A percentile compares a stretch with the other conserved stretches of the same genome.
Evolutionary conservation across 306 rosid species (phyloP).

Genomic region (Cyamopsis tetragonoloba): DNA sequence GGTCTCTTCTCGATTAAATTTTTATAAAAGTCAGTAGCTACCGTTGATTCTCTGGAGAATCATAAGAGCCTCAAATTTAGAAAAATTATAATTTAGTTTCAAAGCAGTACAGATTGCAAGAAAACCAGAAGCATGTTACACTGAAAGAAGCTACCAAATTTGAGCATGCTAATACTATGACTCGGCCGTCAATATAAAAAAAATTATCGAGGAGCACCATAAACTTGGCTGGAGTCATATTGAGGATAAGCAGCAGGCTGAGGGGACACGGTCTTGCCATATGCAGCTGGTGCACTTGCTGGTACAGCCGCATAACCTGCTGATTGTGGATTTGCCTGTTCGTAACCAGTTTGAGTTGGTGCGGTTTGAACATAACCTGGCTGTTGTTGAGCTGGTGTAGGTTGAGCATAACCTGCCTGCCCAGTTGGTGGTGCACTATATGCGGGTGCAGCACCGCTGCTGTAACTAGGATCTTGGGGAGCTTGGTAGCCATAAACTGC

Average conservation of each 20-base stretch:
- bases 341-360: slow-evolving; percentile 62
- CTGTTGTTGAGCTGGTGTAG: slow-evolving; percentile 59
- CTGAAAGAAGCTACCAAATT: slow-evolving; percentile 1
- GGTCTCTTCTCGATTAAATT: not conserved
- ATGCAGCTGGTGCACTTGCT: slow-evolving; percentile 52
- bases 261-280: slow-evolving; percentile 75
- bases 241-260: slow-evolving; percentile 90
- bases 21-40: not conserved
- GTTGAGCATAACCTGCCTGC: slow-evolving; percentile 72
- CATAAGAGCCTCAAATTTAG: not conserved
- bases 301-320: slow-evolving; percentile 63
- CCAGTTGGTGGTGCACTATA: slow-evolving; percentile 58
- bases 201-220: slow-evolving; percentile 62
- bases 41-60: not conserved
- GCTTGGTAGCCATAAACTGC: slow-evolving; percentile 83
- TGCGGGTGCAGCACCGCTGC: slow-evolving; percentile 44
- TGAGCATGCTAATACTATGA: slow-evolving; percentile 24
- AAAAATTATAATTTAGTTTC: not conserved
- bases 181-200: not conserved
- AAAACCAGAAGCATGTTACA: slow-evolving; percentile 26
- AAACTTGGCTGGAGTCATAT: slow-evolving; percentile 78
- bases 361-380: slow-evolving; percentile 68
- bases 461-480: slow-evolving; percentile 68
- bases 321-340: slow-evolving; percentile 60
- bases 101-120: slow-evolving; percentile 28